Base-by-base conservation (phyloP, 768 basidiomycete genomes). In the Serendipita indica region DNA sequence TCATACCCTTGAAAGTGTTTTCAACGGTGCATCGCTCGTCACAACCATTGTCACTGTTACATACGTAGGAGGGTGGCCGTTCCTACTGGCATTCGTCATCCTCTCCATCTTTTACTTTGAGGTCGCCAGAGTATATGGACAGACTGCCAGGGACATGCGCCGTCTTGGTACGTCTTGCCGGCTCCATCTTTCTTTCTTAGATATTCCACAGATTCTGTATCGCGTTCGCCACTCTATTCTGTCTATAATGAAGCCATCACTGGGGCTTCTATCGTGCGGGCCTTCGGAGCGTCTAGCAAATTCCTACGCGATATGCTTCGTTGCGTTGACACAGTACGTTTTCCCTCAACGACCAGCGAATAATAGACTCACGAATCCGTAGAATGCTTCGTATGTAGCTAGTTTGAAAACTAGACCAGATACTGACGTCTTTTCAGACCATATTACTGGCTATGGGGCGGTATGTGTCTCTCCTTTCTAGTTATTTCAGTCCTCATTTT, bases 361-460 rank as follows among this genome's bases (percentile, higher is more conserved):
- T 6, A 5, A 22, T 5, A 22, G 32, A 25, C 28, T 5, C 13
- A 13, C 5, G 18, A 16, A 12, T 33, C 16, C 28, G 14, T 28
- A 59, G 33, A 33, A 33, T 59, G 14, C 22, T 60, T 37, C 34
- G 57, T 25, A 60, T 22, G 43, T 10, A 57, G 13, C 18, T 28
- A 20, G 41, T 27, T 25, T 57, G 35, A 22, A 6, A 12, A 18
- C 14, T 43, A 43, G 35, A 22, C 32, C 14, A n/a, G 16, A 28
- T 27, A 41, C 35, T 46, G 12, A 27, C 16, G 39, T 52, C 34
- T 41, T 4, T 20, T 28, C 14, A 87, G 80, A 65, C 87, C 87
- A 2, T 86, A 81, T 67, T 90, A 86, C 66, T 93, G 91, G 91
- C 84, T 86, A 78, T 91, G 86, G 88, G 86, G 82, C 72, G 82